Conservation (phyloP, 2,329 filamentous ascomycete genomes). For the Nemania bipapillata region DNA sequence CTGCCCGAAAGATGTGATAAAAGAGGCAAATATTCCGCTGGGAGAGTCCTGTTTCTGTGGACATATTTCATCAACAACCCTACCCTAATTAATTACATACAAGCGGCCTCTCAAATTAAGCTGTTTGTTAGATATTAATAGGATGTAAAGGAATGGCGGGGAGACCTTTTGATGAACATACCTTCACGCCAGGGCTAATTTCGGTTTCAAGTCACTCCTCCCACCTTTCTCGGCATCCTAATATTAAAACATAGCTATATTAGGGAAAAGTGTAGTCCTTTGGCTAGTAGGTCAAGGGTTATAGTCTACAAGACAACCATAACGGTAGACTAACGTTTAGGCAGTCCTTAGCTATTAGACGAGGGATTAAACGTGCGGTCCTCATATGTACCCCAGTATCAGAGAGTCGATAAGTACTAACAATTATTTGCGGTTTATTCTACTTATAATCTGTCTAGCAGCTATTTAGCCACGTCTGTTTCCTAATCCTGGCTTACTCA, state of each 20-base stretch:
- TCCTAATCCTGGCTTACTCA: no score
- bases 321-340: neutral
- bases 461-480: neutral
- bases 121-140: no score
- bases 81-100: neutral
- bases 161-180: neutral
- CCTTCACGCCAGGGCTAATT: neutral
- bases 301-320: neutral
- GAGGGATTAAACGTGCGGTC: neutral
- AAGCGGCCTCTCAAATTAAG: no score
- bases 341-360: neutral
- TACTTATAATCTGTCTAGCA: neutral
- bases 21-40: neutral
- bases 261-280: neutral
- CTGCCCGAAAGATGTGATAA: neutral
- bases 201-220: neutral
- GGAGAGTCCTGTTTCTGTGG: neutral
- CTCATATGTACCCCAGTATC: neutral
- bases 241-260: conserved; percentile 10
- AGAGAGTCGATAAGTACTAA: neutral
- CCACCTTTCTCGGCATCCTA: neutral
- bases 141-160: no score
- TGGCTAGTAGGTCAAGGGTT: neutral
- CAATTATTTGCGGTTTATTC: neutral
- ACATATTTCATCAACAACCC: neutral